Evolutionary conservation across 768 basidiomycete species (phyloP).

Genomic region (Phaffia tasmanica): DNA sequence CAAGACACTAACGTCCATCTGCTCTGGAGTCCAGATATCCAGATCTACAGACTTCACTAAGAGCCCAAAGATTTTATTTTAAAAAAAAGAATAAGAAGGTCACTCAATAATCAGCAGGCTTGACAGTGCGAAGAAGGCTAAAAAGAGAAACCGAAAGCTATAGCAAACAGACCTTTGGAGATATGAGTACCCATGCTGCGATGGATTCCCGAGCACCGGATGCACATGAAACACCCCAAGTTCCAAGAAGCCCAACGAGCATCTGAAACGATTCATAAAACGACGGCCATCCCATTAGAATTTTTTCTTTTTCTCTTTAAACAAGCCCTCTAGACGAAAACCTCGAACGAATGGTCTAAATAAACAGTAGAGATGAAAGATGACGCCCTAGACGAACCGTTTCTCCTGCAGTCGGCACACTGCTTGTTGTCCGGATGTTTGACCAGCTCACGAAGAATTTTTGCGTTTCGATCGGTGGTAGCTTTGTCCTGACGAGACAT

Average conservation of each 20-base stretch:
- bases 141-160: neutral
- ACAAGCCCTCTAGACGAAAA: neutral
- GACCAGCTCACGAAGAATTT: conserved; percentile 71
- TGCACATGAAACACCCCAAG: conserved; percentile 44
- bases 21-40: conserved; percentile 93
- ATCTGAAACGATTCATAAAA: conserved; percentile 46
- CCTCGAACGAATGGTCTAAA: no score
- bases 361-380: no score
- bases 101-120: neutral
- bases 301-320: neutral
- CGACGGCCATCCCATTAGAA: neutral
- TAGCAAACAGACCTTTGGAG: conserved; percentile 46
- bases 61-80: neutral
- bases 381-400: conserved; percentile 49
- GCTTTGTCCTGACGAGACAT: conserved; percentile 58
- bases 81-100: neutral
- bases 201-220: conserved; percentile 94
- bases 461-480: conserved; percentile 66
- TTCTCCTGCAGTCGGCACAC: conserved; percentile 93
- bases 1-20: conserved; percentile 64
- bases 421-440: conserved; percentile 83
- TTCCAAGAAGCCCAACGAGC: conserved; percentile 99
- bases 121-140: neutral
- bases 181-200: conserved; percentile 98
- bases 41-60: conserved; percentile 89